Evolutionary conservation across 805 yeast genomes (phyloP).

Genomic region (Blastobotrys peoriensis): DNA sequence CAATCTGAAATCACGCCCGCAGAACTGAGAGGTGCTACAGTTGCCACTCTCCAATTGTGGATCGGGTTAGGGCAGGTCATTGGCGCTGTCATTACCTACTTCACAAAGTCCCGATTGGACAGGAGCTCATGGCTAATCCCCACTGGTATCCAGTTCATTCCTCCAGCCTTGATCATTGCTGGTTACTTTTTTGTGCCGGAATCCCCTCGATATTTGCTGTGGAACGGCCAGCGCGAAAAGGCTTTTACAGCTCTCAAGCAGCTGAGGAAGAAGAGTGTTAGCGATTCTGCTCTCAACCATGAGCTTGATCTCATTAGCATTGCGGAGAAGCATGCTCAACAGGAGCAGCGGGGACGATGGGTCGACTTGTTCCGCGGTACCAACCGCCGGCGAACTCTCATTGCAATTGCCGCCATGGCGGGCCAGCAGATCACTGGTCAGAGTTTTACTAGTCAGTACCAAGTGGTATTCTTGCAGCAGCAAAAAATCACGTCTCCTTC

Average conservation of each 20-base stretch:
- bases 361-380: conserved; percentile 1
- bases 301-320: conserved; percentile 2
- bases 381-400: conserved; percentile 5
- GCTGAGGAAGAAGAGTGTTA: background rate
- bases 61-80: conserved; percentile 3
- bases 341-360: background rate
- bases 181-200: conserved; percentile 55
- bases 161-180: background rate
- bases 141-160: conserved; percentile 2
- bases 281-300: background rate
- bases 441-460: conserved; percentile 4
- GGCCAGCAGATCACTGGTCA: conserved; percentile 9
- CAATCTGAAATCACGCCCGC: conserved; percentile 1
- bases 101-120: background rate
- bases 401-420: conserved; percentile 6
- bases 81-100: background rate
- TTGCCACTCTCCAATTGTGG: conserved; percentile 3
- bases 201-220: conserved; percentile 72
- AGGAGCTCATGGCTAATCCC: conserved; percentile 1
- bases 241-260: conserved; percentile 27
- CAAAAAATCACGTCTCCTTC: conserved; percentile 4
- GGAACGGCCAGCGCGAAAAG: conserved; percentile 55
- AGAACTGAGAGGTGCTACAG: conserved; percentile 1
- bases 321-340: background rate
- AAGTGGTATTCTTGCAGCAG: conserved; percentile 4